Conservation (phyloP, 2,329 filamentous ascomycete genomes). For the Didymella keratinophila region DNA sequence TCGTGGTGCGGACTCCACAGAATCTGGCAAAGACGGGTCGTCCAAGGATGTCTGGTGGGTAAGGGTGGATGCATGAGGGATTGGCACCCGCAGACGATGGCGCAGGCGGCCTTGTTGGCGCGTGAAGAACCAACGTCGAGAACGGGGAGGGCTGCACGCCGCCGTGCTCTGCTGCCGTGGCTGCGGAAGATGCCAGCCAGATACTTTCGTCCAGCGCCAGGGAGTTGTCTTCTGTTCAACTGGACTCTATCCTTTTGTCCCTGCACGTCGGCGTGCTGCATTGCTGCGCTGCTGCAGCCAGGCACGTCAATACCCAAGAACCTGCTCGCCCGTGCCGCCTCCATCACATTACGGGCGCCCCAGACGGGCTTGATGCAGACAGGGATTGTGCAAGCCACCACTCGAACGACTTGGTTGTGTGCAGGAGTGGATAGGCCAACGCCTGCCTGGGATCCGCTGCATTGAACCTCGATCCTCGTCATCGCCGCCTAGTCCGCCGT, state of each 20-base stretch:
- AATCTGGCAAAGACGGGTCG: slow-evolving; percentile 28
- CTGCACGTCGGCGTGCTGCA: slow-evolving; percentile 9
- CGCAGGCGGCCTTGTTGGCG: slow-evolving; percentile 28
- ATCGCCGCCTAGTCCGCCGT: slow-evolving; percentile 32
- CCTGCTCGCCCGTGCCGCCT: slow-evolving; percentile 18
- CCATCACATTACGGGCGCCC: slow-evolving; percentile 22
- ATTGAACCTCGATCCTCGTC: slow-evolving; percentile 28
- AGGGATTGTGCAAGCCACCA: slow-evolving; percentile 43
- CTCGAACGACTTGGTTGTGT: slow-evolving; percentile 36
- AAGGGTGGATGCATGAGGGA: slow-evolving; percentile 29
- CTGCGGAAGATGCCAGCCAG: background rate
- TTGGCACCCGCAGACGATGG: slow-evolving; percentile 21
- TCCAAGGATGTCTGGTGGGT: slow-evolving; percentile 13
- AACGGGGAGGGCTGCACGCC: slow-evolving; percentile 25
- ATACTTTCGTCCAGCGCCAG: too few relatives aligned
- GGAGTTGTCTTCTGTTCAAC: background rate
- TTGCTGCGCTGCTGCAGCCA: background rate
- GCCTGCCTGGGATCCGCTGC: slow-evolving; percentile 31
- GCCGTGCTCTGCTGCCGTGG: slow-evolving; percentile 1
- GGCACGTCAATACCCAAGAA: background rate
- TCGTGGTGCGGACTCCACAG: slow-evolving; percentile 13
- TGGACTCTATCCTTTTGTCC: background rate
- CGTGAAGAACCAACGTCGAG: slow-evolving; percentile 29
- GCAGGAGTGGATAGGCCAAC: slow-evolving; percentile 29
- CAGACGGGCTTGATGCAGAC: slow-evolving; percentile 26